phyloP scores from a whole-genome alignment of 306 rosid genomes.

The Trifolium subterraneum region DNA sequence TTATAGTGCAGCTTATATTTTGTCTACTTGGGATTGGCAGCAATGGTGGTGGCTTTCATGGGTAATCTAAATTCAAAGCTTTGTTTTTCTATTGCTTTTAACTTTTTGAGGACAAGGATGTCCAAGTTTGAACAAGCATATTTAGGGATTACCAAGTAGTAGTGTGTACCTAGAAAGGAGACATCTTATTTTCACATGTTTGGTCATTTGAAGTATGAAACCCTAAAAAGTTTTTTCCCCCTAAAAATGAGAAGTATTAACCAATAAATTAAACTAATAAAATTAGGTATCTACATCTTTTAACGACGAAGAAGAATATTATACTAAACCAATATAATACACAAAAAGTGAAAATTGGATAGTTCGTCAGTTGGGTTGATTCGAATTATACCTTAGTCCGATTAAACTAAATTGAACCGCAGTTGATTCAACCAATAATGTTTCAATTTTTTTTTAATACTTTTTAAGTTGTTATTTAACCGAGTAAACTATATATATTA shows the following conservation, averaged over 20 bases:
- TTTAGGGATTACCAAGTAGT: not conserved
- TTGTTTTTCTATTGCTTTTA: conserved; percentile 43
- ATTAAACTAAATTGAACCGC: not conserved
- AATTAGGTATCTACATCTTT: not conserved
- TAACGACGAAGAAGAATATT: not conserved
- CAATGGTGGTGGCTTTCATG: conserved; percentile 84
- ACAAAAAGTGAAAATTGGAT: not conserved
- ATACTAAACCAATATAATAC: not conserved
- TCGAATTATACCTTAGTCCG: no score
- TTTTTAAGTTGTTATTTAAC: no score
- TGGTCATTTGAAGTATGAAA: conserved; percentile 11
- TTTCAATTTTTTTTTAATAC: no score
- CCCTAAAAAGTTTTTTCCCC: not conserved
- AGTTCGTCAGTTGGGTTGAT: no score
- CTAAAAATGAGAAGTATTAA: not conserved
- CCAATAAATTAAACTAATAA: not conserved
- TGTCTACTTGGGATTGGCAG: conserved; percentile 93
- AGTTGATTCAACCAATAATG: no score
- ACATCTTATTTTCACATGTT: not conserved
- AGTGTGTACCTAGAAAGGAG: not conserved
- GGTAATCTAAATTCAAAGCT: conserved; percentile 59
- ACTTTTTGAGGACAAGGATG: conserved; percentile 46
- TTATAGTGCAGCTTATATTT: conserved; percentile 92
- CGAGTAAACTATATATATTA: no score
- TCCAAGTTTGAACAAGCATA: not conserved